Evolutionary conservation across 1,284 basidiomycete species (phyloP), one percentile per base, ranked within the genome.

Genomic region (Trichosporon sp.): DNA sequence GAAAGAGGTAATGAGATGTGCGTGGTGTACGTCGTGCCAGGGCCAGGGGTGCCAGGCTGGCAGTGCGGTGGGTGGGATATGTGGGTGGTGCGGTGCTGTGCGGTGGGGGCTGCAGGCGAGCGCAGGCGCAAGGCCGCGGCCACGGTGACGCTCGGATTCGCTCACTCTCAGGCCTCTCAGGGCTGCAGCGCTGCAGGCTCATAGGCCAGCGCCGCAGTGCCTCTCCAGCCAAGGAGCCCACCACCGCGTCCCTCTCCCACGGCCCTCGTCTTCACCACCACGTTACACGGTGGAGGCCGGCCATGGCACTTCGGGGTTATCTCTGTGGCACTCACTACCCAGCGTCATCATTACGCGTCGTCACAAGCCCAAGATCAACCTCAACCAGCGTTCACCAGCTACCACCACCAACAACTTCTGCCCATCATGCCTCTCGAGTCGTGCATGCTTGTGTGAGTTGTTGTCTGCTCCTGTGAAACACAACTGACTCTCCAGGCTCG

Each of bases 391-490:
- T 35, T 47, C 65, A 67, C 58, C 63, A 18, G 32, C 63, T 29
- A 25, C 66, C 62, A 60, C 62, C 51, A 38, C 25, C 67, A 65
- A 51, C 51, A 65, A 35, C 47, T 51, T 44, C 58, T 31, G 62
- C 35, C 31, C 86, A 90, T 81, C 71, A 95, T 95, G 93, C 92
- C 92, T 74, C 88, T 95, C 81, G 93, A 96, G 88, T 93, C 93
- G 65, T 94, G 92, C 42, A 92, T 95, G 88, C 89, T 95, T 84
- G 80, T 85, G 78, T 82, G 73, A 72, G 85, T 80, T 47, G 1
- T 23, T 8, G 11, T 25, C 32, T 51, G 35, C 25, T 0, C 23
- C 31, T 53, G n/a, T 12, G 29, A 8, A 12, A 27, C n/a, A 44
- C 18, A 38, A 38, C 70, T 73, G 27, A 72, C 64, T 18, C 21